Conservation (phyloP, 306 rosid genomes). For the Mucuna pruriens region DNA sequence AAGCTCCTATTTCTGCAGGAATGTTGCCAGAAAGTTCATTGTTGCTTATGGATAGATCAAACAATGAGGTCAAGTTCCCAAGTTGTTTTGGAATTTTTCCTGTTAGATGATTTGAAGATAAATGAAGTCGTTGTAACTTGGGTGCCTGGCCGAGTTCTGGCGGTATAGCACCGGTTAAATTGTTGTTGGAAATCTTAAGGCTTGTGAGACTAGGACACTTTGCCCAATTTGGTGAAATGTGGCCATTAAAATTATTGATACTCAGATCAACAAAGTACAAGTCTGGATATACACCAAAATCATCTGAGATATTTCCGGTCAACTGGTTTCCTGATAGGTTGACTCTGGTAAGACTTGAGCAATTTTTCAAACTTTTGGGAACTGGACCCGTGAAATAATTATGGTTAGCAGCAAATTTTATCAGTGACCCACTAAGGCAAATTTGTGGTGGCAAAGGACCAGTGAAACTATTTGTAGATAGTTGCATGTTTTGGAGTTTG, state of each 20-base stretch:
- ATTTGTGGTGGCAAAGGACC: conserved; percentile 5
- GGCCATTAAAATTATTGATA: conserved; percentile 25
- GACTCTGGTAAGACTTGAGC: conserved; percentile 13
- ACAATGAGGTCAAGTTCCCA: background rate
- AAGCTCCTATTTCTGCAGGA: background rate
- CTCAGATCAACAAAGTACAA: conserved; percentile 16
- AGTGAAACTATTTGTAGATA: background rate
- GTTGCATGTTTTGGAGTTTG: background rate
- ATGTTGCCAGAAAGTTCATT: conserved; percentile 8
- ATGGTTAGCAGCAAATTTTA: background rate
- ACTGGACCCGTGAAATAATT: conserved; percentile 19
- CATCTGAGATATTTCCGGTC: conserved; percentile 37
- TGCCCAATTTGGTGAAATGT: conserved; percentile 27
- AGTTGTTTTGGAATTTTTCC: conserved; percentile 45
- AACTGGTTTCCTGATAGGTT: conserved; percentile 24
- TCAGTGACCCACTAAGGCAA: background rate
- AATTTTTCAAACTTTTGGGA: conserved; percentile 20
- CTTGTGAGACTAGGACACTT: background rate
- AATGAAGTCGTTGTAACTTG: background rate
- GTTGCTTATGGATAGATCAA: background rate
- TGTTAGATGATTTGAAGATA: conserved; percentile 31
- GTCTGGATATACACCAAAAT: conserved; percentile 37
- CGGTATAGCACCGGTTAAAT: conserved; percentile 14
- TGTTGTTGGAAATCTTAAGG: background rate
- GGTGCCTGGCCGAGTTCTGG: conserved; percentile 20